Percentiles rank a stretch among this genome's conserved stretches.
These are phyloP conservation scores for Mollisiaceae sp. DNA, from an alignment of 2,329 filamentous ascomycete genomes.

Conservation along the genomic window DNA sequence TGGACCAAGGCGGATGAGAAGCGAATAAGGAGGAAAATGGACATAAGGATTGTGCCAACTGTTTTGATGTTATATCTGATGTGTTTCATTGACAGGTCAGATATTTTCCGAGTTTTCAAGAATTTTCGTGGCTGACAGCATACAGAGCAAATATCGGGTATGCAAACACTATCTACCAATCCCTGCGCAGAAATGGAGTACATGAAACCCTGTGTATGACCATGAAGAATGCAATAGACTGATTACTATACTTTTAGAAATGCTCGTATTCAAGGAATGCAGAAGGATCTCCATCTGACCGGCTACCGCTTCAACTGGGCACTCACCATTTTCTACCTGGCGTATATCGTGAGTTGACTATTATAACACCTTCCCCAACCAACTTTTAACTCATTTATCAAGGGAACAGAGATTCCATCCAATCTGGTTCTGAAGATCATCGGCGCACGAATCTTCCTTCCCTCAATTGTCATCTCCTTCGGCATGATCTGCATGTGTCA, in stretches of 20 bases:
- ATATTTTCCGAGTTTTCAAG: conserved; percentile 44
- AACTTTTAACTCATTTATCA: conserved; percentile 34
- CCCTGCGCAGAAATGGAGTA: background rate
- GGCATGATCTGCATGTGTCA: conserved; percentile 52
- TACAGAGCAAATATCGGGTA: conserved; percentile 19
- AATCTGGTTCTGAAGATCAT: conserved; percentile 26
- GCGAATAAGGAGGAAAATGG: conserved; percentile 25
- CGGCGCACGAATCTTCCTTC: conserved; percentile 47
- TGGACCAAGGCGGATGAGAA: conserved; percentile 27
- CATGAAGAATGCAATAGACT: background rate
- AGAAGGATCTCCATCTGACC: conserved; percentile 57
- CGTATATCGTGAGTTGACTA: conserved; percentile 58
- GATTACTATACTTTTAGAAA: conserved; percentile 46
- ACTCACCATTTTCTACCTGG: conserved; percentile 64
- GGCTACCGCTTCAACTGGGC: conserved; percentile 63
- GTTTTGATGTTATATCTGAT: conserved; percentile 25
- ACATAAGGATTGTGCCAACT: conserved; percentile 25
- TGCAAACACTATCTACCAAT: background rate
- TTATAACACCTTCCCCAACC: conserved; percentile 54
- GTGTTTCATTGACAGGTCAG: conserved; percentile 31
- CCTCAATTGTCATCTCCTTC: conserved; percentile 49
- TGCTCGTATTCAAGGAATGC: conserved; percentile 66
- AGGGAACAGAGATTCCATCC: conserved; percentile 45
- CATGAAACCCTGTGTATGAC: too few species aligned
- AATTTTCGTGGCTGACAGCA: background rate